These are phyloP conservation scores for Arthrobotrys sphaeroides DNA, from an alignment of 2,329 filamentous ascomycete genomes.

Conservation along the genomic window DNA sequence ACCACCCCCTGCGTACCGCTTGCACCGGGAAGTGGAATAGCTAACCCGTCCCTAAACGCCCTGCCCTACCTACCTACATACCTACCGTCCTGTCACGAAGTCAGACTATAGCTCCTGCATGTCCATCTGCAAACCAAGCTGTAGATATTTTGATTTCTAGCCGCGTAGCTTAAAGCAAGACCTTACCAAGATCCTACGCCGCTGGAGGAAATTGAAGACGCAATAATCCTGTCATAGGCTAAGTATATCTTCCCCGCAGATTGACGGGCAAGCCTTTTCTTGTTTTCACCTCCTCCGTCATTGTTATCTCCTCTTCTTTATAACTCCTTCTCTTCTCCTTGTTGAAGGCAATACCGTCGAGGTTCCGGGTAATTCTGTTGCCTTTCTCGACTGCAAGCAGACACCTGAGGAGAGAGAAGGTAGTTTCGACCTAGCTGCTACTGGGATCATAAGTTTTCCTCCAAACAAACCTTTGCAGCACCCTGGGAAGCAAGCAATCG, in stretches of 20 bases:
- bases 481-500: conserved; percentile 21
- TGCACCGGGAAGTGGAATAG: conserved; percentile 41
- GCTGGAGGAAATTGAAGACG: conserved; percentile 27
- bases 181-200: conserved; percentile 38
- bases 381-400: conserved; percentile 14
- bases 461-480: conserved; percentile 36
- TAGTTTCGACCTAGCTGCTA: conserved; percentile 13
- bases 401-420: conserved; percentile 12
- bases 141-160: conserved; percentile 51
- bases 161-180: conserved; percentile 48
- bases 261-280: conserved; percentile 29
- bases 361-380: conserved; percentile 19
- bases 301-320: conserved; percentile 12
- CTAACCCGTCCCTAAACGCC: conserved; percentile 50
- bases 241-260: conserved; percentile 54
- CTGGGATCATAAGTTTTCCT: conserved; percentile 14
- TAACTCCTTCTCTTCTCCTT: neutral
- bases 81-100: conserved; percentile 35
- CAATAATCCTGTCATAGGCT: conserved; percentile 44
- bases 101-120: conserved; percentile 48
- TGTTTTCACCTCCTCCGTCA: conserved; percentile 17
- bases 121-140: conserved; percentile 46
- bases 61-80: conserved; percentile 24
- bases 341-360: conserved; percentile 19
- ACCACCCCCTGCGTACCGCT: conserved; percentile 34